phyloP scores from a whole-genome alignment of 2,329 filamentous ascomycete genomes.

The Pleurostoma richardsiae region DNA sequence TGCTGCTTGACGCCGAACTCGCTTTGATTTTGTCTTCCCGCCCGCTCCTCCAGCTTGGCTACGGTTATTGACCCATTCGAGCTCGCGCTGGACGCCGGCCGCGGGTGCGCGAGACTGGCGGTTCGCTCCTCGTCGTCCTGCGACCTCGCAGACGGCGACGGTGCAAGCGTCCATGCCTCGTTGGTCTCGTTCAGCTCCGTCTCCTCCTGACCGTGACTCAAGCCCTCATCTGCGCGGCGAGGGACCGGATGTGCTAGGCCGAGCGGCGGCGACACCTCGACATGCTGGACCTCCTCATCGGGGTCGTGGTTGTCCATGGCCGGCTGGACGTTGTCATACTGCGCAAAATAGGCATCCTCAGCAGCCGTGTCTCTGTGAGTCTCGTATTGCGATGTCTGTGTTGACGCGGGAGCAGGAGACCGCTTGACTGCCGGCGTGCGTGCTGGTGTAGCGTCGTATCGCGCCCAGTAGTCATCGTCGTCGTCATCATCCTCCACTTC shows the following conservation, averaged over 20 bases:
- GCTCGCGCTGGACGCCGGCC: constrained; percentile 53
- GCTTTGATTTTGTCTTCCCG: constrained; percentile 52
- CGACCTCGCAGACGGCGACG: constrained; percentile 26
- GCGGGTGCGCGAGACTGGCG: constrained; percentile 43
- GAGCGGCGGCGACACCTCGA: constrained; percentile 26
- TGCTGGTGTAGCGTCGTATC: constrained; percentile 68
- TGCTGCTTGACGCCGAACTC: constrained; percentile 76
- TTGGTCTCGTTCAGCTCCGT: constrained; percentile 28
- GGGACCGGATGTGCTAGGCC: constrained; percentile 19
- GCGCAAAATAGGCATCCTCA: constrained; percentile 71
- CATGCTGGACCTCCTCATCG: constrained; percentile 53
- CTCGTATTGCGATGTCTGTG: constrained; percentile 19
- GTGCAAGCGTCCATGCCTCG: constrained; percentile 36
- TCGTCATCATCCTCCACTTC: constrained; percentile 53
- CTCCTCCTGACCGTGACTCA: constrained; percentile 11
- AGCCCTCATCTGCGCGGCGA: neutral
- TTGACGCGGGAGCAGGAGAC: constrained; percentile 53
- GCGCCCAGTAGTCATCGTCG: constrained; percentile 75
- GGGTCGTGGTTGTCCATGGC: constrained; percentile 78
- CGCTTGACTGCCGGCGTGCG: constrained; percentile 57
- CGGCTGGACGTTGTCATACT: constrained; percentile 74
- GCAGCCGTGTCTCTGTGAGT: constrained; percentile 27
- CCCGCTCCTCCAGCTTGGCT: constrained; percentile 54
- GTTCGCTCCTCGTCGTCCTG: constrained; percentile 31
- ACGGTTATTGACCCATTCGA: constrained; percentile 53